Evolutionary conservation across 2,329 filamentous ascomycete genomes (phyloP), one percentile per base, ranked within the genome.

Genomic region (Colletotrichum sp.): DNA sequence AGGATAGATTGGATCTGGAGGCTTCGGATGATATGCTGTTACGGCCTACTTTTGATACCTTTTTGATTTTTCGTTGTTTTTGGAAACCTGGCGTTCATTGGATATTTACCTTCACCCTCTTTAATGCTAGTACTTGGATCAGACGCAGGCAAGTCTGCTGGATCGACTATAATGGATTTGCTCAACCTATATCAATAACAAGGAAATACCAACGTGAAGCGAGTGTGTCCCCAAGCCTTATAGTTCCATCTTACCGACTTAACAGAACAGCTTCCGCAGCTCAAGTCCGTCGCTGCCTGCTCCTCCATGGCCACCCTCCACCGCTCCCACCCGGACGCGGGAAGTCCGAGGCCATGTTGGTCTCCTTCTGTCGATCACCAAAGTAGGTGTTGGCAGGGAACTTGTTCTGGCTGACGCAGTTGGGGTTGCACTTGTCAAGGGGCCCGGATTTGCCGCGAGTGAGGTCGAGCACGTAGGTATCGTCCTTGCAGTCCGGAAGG

Each of bases 351-450:
- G 71, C 71, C 77, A 75, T 72, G 71, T 72, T 78, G 59, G 59
- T 62, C 44, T 64, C 69, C 67, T 71, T 71, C 62, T 77, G 71
- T 24, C 71, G 68, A 57, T 78, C 77, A n/a, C 75, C 75, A 36
- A 75, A 78, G 63, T 77, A 75, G 4, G 68, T 71, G 57, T 71
- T 73, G 34, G 69, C 70, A 10, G 77, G 77, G n/a, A 77, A 78
- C 32, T 74, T 71, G 62, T 71, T 75, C 70, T 78, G 63, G 70
- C 66, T 71, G 70, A 78, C 74, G 63, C 77, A 78, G 39, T 77
- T 78, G 66, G 74, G 74, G 74, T 78, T 77, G 49, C 77, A 78
- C 62, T 74, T 71, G 75, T 78, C 77, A 10, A 73, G 73, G 8
- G 76, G 76, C 5, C 76, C 76, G 9, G 74, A 77, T 44, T 75